These are phyloP conservation scores for Endotrypanum monterogeii DNA, from an alignment of 208 protist species.

Conservation along the genomic window DNA sequence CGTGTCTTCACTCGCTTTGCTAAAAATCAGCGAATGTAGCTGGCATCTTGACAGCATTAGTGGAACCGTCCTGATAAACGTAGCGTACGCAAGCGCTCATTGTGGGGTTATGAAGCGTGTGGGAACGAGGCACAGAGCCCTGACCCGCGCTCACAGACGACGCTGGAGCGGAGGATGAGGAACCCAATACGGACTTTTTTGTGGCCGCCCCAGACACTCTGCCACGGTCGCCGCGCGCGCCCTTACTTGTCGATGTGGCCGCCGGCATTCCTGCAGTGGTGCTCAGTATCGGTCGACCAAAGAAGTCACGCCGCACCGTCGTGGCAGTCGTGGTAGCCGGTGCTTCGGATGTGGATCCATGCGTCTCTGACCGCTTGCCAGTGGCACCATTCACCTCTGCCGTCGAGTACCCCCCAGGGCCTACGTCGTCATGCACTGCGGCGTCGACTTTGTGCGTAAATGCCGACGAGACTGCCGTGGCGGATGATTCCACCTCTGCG, in stretches of 20 bases:
- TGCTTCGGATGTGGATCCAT: not conserved
- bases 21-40: constrained; percentile 73
- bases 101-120: constrained; percentile 4
- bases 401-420: not conserved
- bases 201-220: not conserved
- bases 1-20: not conserved
- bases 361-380: not conserved
- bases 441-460: not conserved
- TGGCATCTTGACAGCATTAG: constrained; percentile 83
- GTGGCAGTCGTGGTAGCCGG: not conserved
- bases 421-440: not conserved
- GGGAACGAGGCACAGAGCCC: constrained; percentile 5
- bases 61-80: constrained; percentile 78
- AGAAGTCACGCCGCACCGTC: constrained; percentile 60
- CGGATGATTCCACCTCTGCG: not conserved
- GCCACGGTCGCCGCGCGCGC: not conserved
- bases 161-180: constrained; percentile 4
- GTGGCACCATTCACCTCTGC: not conserved
- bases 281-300: constrained; percentile 52
- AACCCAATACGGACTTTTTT: not conserved
- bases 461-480: not conserved
- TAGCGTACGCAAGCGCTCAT: constrained; percentile 36
- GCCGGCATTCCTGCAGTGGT: not conserved
- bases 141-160: not conserved
- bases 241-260: not conserved